A percentile compares a stretch with the other conserved stretches of the same genome.
These are phyloP conservation scores for Thelephora ganbajun DNA, from an alignment of 768 basidiomycete genomes.

Conservation along the genomic window DNA sequence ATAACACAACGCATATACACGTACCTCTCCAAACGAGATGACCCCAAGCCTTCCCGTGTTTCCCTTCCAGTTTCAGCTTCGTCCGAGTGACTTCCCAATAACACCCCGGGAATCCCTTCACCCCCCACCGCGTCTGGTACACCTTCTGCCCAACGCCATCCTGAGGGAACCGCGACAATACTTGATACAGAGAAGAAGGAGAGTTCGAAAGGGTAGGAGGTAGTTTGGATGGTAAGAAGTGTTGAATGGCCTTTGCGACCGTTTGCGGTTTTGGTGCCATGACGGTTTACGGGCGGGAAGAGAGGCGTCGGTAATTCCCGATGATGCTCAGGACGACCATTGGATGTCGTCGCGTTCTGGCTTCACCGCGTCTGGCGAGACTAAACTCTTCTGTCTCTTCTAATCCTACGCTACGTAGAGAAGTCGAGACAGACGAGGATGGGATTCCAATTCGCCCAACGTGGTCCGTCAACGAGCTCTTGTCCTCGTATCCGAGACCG, in stretches of 20 bases:
- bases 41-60: slow-evolving; percentile 78
- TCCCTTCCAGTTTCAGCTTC: slow-evolving; percentile 57
- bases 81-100: slow-evolving; percentile 70
- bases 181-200: slow-evolving; percentile 57
- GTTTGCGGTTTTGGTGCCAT: slow-evolving; percentile 8
- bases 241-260: slow-evolving; percentile 26
- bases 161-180: slow-evolving; percentile 53
- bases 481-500: slow-evolving; percentile 68
- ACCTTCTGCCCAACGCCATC: slow-evolving; percentile 58
- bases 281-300: not conserved
- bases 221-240: slow-evolving; percentile 40
- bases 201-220: slow-evolving; percentile 44
- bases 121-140: slow-evolving; percentile 60
- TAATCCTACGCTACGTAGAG: too few relatives aligned
- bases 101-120: slow-evolving; percentile 49
- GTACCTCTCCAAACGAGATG: slow-evolving; percentile 65
- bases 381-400: too few relatives aligned
- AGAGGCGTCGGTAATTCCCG: not conserved
- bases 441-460: slow-evolving; percentile 56
- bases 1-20: slow-evolving; percentile 11
- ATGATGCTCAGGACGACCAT: too few relatives aligned
- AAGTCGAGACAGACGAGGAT: slow-evolving; percentile 32
- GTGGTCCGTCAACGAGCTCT: slow-evolving; percentile 68
- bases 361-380: too few relatives aligned
- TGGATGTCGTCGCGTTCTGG: too few relatives aligned